Base-by-base conservation (phyloP, 1,284 basidiomycete genomes). In the Thelephora terrestris region DNA sequence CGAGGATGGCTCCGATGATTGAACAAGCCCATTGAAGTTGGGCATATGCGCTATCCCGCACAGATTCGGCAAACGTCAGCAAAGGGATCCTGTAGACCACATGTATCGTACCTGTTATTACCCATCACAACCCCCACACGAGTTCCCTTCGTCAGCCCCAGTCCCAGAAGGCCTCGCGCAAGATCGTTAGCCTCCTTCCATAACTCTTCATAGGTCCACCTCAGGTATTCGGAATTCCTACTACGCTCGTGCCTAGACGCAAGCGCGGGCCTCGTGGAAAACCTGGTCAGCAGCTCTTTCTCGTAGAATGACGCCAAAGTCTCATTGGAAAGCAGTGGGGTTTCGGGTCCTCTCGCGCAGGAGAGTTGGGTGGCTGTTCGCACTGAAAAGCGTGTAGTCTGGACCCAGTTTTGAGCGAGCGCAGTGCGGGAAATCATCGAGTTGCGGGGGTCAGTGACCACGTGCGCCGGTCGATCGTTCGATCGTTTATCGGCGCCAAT, bases 21-120 rank as follows among this genome's bases (percentile, higher is more conserved):
- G 87, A 84, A 54, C 81, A 84, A 6, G 88, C 88, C 87, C 88
- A 90, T 58, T 91, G 89, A 29, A 91, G 63, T 64, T 78, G 72
- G 1, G 84, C 87, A 61, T 91, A 91, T 14, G 84, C 73, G 55
- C 86, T 90, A 52, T 35, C 23, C 17, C 10, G 17, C 35, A 9
- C 16, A 38, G 29, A 27, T 35, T 2, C 17, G 17, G 45, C 47
- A 47, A 25, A 55, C 47, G 25, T 45, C 12, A 23, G 25, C 12
- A 18, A 18, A 14, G 12, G 18, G 21, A n/a, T 21, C n/a, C 17
- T 16, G 9, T 32, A 3, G 12, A 46, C 32, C 14, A 43, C n/a
- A 29, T 39, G 12, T 46, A n/a, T 47, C 48, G 39, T 61, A 84
- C 85, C 85, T 88, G 53, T 76, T 85, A 53, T 87, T 89, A 4